A percentile compares a stretch with the other conserved stretches of the same genome.
These are phyloP conservation scores for Solanum okadae DNA, from an alignment of 257 asterid species.

Conservation along the genomic window DNA sequence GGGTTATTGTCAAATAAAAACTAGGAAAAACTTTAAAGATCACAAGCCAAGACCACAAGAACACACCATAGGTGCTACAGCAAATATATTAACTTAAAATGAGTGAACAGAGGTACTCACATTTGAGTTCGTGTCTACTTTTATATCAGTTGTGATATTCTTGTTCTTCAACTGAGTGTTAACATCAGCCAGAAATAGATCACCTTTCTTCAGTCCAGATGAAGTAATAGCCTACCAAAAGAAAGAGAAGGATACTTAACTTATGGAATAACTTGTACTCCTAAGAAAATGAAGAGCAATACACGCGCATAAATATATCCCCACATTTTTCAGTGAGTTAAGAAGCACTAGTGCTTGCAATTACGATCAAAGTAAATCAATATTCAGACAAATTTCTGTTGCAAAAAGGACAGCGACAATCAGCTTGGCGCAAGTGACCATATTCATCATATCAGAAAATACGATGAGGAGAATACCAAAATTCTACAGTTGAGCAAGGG, in stretches of 20 bases:
- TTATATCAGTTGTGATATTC: background rate
- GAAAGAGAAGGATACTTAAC: background rate
- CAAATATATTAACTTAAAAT: background rate
- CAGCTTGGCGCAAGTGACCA: background rate
- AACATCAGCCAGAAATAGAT: conserved; percentile 1
- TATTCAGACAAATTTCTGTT: background rate
- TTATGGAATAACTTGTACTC: background rate
- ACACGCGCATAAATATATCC: background rate
- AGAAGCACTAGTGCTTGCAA: background rate
- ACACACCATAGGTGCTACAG: background rate
- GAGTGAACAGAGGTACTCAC: background rate
- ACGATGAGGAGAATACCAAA: background rate
- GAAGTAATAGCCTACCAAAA: background rate
- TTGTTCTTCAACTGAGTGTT: conserved; percentile 1
- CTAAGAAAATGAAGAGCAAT: background rate
- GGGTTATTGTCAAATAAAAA: background rate
- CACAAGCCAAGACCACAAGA: background rate
- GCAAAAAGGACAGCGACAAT: background rate
- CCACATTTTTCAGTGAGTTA: background rate
- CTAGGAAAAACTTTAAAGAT: background rate
- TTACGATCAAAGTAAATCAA: background rate
- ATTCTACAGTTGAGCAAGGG: background rate
- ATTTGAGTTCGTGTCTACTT: background rate
- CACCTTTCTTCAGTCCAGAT: conserved; percentile 1
- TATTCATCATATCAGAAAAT: background rate